Base-by-base conservation (phyloP, 106 monocot genomes). In the Ottelia alismoides region DNA sequence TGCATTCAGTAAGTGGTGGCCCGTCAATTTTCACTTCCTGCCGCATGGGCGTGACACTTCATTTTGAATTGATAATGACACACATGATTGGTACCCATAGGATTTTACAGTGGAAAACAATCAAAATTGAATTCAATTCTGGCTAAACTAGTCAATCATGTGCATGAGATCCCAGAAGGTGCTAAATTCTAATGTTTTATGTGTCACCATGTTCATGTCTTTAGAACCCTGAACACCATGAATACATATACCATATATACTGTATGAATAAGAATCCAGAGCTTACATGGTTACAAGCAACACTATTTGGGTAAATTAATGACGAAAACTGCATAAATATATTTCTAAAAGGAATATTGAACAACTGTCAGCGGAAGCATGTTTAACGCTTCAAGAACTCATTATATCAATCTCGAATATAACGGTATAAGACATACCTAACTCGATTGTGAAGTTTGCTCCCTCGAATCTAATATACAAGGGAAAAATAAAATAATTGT, bases 401-500 rank as follows among this genome's bases (percentile, higher is more conserved):
- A 43, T 7, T 43, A 16, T 7, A 43, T 16, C 6, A 16, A 6
- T 7, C 40, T 7, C 16, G 4, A 21, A 24, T 27, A 54, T 54
- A 47, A 49, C 1, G 30, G 27, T 14, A 21, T 25, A 30, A 18
- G 31, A 58, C 23, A 30, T 88, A 98, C 98, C 98, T 86, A 25
- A 98, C 85, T 63, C 98, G 82, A 31, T 90, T 90, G 26, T 83
- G 82, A 60, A 98, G 98, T 73, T 82, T 98, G 55, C 98, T 73
- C 52, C 98, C 98, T 60, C 98, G 90, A 75, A 98, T 90, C 98
- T 98, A 77, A 32, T 61, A 27, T 6, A 61, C 25, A 66, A 64
- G 28, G 53, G 47, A 19, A 49, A 67, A 57, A 57, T 9, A 49
- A 49, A 9, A 32, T 46, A 11, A 60, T 35, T 12, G 12, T 35